phyloP scores from a whole-genome alignment of 2,329 filamentous ascomycete species.

The Penicillium palitans region DNA sequence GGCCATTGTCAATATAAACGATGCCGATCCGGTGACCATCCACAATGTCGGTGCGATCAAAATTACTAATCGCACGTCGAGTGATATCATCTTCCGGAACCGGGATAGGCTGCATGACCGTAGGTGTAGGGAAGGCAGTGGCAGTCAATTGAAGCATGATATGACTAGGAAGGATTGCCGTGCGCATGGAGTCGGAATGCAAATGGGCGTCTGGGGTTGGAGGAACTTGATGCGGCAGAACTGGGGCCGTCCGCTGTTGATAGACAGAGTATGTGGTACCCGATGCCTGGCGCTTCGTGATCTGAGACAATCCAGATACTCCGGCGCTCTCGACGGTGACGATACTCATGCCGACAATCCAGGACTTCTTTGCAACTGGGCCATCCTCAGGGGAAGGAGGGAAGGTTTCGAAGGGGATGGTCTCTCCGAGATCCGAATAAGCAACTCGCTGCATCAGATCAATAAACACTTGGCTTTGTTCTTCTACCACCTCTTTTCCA shows the following conservation, averaged over 20 bases:
- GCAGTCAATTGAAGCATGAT: conserved; percentile 48
- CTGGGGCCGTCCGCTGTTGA: conserved; percentile 48
- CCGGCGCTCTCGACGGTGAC: conserved; percentile 52
- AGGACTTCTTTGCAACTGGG: conserved; percentile 48
- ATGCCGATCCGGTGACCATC: conserved; percentile 96
- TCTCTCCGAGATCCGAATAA: conserved; percentile 80
- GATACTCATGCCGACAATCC: conserved; percentile 55
- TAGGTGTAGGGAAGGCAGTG: conserved; percentile 46
- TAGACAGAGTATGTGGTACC: conserved; percentile 52
- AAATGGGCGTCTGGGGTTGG: conserved; percentile 42
- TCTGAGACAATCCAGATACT: conserved; percentile 49
- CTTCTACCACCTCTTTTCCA: conserved; percentile 75
- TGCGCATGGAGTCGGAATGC: conserved; percentile 40
- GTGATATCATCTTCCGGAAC: conserved; percentile 72
- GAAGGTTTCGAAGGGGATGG: conserved; percentile 45
- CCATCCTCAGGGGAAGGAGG: conserved; percentile 45
- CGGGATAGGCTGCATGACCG: conserved; percentile 67
- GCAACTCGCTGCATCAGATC: conserved; percentile 92
- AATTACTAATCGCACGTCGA: conserved; percentile 71
- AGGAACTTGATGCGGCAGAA: conserved; percentile 48
- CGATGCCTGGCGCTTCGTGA: conserved; percentile 54
- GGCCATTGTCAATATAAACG: conserved; percentile 86
- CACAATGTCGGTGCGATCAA: conserved; percentile 85
- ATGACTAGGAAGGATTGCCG: conserved; percentile 48
- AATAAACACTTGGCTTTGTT: conserved; percentile 89